Percentiles rank a stretch among this genome's conserved stretches.
Evolutionary conservation across 306 rosid species (phyloP).

Genomic region (Medicago lupulina): DNA sequence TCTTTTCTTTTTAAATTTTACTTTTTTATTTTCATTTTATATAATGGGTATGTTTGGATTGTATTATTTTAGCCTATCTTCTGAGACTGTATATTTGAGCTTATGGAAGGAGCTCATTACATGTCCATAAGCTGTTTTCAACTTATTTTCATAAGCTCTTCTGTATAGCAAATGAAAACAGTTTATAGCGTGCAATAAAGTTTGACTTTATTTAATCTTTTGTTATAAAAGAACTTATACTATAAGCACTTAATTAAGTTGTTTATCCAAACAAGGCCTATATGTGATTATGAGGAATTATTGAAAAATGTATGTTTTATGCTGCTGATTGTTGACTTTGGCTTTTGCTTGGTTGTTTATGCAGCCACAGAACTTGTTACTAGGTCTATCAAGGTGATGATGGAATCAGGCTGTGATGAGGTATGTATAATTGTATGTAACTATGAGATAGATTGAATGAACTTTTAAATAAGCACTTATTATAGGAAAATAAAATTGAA

Average conservation of each 20-base stretch:
- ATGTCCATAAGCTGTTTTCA: neutral
- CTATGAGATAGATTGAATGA: neutral
- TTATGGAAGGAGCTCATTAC: neutral
- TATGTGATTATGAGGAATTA: conserved; percentile 15
- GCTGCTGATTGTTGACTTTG: conserved; percentile 33
- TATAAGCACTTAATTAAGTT: neutral
- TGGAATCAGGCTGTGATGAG: conserved; percentile 99
- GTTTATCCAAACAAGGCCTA: neutral
- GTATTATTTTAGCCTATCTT: neutral
- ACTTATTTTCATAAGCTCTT: too few species aligned
- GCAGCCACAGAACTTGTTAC: conserved; percentile 93
- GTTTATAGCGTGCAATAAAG: neutral
- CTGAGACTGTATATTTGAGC: neutral
- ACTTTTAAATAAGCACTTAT: neutral
- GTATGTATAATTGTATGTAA: conserved; percentile 47
- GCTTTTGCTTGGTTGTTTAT: conserved; percentile 26
- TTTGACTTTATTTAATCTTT: neutral
- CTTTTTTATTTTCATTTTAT: neutral
- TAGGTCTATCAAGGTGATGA: conserved; percentile 88
- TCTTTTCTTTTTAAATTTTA: neutral
- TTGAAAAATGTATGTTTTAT: neutral
- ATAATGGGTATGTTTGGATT: neutral
- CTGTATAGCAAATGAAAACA: neutral
- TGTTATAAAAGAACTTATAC: neutral
- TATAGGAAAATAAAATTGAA: neutral